These are phyloP conservation scores for Crithidia mellificae DNA, from an alignment of 208 protist species.

Conservation along the genomic window DNA sequence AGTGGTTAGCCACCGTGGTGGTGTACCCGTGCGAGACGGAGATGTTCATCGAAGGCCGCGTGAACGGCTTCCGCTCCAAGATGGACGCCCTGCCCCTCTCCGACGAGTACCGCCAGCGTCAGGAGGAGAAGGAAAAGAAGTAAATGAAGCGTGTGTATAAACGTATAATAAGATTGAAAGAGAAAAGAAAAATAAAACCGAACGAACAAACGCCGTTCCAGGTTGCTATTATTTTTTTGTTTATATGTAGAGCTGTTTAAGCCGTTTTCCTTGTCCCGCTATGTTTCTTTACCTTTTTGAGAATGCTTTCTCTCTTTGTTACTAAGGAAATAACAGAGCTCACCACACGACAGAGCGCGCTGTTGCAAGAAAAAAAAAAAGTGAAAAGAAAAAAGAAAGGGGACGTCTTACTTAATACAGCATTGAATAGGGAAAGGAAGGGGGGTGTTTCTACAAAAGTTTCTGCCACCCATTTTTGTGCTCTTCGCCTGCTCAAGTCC, in stretches of 20 bases:
- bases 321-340: neutral
- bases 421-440: neutral
- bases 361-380: neutral
- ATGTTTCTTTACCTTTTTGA: neutral
- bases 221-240: constrained; percentile 24
- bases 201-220: constrained; percentile 11
- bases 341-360: neutral
- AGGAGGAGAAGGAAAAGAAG: constrained; percentile 40
- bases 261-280: neutral
- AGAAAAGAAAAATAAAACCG: constrained; percentile 1
- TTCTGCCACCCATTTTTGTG: too few species aligned
- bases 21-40: constrained; percentile 79
- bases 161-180: constrained; percentile 18
- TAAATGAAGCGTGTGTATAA: constrained; percentile 16
- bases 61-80: constrained; percentile 82
- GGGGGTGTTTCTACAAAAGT: too few species aligned
- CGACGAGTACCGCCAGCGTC: constrained; percentile 54
- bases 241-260: neutral
- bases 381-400: neutral
- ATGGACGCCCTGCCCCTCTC: constrained; percentile 72
- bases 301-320: neutral
- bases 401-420: too few species aligned
- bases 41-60: constrained; percentile 81
- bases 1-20: constrained; percentile 59
- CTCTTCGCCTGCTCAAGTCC: too few species aligned